Conservation (phyloP, 768 basidiomycete species). For the Mycena rosella region DNA sequence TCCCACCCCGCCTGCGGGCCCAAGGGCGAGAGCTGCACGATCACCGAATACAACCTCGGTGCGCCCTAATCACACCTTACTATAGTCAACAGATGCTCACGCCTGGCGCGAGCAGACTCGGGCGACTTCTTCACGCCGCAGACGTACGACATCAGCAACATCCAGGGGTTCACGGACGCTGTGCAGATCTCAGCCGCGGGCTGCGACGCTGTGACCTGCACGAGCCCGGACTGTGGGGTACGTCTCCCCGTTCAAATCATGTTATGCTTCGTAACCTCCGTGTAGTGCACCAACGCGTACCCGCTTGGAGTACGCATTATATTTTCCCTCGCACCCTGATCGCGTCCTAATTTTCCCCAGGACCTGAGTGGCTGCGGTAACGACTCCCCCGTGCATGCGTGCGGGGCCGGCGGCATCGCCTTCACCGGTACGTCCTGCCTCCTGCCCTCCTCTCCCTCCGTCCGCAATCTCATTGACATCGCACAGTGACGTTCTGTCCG, state of each 20-base stretch:
- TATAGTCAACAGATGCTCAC: not conserved
- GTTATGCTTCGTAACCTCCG: not conserved
- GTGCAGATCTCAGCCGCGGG: conserved; percentile 51
- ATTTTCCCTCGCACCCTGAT: not conserved
- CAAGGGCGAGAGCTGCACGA: conserved; percentile 54
- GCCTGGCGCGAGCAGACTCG: conserved; percentile 18
- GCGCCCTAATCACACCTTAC: conserved; percentile 44
- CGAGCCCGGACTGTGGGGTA: conserved; percentile 50
- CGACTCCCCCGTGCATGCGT: conserved; percentile 53
- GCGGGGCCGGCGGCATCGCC: conserved; percentile 48
- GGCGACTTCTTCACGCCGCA: conserved; percentile 40
- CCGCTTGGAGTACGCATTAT: not conserved
- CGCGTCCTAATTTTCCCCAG: conserved; percentile 32
- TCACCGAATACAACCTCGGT: conserved; percentile 57
- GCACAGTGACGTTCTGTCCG: conserved; percentile 48
- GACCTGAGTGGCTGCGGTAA: conserved; percentile 54
- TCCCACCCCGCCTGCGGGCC: conserved; percentile 53
- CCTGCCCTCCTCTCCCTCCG: too few species aligned
- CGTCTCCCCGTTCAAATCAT: not conserved
- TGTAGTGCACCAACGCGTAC: conserved; percentile 5
- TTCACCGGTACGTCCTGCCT: conserved; percentile 45
- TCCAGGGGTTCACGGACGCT: conserved; percentile 57
- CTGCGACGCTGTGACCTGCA: conserved; percentile 56
- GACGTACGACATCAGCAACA: conserved; percentile 60
- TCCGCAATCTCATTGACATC: too few species aligned